Evolutionary conservation across 768 basidiomycete species (phyloP).

Genomic region (Xerocomus spinulosus): DNA sequence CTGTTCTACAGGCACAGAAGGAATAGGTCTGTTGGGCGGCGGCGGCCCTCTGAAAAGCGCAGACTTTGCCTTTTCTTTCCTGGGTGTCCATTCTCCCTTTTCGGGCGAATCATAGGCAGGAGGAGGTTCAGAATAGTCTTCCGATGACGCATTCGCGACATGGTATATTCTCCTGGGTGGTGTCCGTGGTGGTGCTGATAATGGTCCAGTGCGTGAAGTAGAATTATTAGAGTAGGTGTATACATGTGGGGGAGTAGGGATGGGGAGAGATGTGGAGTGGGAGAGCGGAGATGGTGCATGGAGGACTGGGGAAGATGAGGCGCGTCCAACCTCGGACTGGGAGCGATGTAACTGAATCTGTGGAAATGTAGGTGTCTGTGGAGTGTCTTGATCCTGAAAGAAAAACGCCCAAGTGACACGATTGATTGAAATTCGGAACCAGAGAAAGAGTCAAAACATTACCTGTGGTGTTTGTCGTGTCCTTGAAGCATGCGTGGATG

Average conservation of each 20-base stretch:
- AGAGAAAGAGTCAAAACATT: background rate
- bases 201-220: conserved; percentile 1
- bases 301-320: conserved; percentile 8
- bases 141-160: conserved; percentile 37
- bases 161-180: conserved; percentile 41
- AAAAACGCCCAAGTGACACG: background rate
- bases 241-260: conserved; percentile 9
- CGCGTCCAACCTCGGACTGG: conserved; percentile 17
- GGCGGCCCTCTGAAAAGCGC: background rate
- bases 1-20: conserved; percentile 9
- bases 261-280: conserved; percentile 21
- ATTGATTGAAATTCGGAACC: background rate
- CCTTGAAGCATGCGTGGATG: conserved; percentile 19
- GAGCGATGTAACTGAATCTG: conserved; percentile 23
- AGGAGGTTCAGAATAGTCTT: conserved; percentile 37
- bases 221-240: conserved; percentile 7
- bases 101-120: conserved; percentile 40
- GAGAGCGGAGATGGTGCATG: conserved; percentile 23
- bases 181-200: conserved; percentile 22
- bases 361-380: conserved; percentile 16
- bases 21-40: conserved; percentile 18
- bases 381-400: conserved; percentile 14
- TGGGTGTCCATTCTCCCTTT: conserved; percentile 1
- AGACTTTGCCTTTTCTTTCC: conserved; percentile 19
- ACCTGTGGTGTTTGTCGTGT: conserved; percentile 14